Percentiles rank a stretch among this genome's conserved stretches.
phyloP scores from a whole-genome alignment of 2,329 filamentous ascomycete species.

The Trichophyton simii region DNA sequence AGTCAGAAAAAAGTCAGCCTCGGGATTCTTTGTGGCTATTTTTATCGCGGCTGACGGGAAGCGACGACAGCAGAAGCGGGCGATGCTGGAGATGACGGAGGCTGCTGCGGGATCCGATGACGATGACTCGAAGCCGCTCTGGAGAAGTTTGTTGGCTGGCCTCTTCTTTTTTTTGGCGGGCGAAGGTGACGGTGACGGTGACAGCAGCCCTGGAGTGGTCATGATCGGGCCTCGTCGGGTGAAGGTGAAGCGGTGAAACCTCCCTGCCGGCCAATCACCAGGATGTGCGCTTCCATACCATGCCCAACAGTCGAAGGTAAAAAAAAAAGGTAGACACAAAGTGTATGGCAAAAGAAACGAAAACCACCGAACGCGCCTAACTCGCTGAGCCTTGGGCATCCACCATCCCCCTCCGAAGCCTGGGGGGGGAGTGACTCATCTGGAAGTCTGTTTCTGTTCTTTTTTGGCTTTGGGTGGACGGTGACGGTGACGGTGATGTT shows the following conservation, averaged over 20 bases:
- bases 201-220: background rate
- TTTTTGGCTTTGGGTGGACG: background rate
- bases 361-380: background rate
- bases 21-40: background rate
- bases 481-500: too few species aligned
- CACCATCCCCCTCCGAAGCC: background rate
- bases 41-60: background rate
- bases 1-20: background rate
- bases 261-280: background rate
- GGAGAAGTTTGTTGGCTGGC: background rate
- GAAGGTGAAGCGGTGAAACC: constrained; percentile 2
- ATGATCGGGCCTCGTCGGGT: constrained; percentile 1
- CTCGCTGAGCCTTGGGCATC: background rate
- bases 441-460: background rate
- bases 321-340: background rate
- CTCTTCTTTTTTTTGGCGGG: background rate
- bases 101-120: background rate
- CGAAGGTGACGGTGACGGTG: background rate
- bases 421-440: background rate
- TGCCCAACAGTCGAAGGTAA: background rate
- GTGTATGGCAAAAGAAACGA: background rate
- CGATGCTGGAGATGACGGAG: background rate
- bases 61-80: background rate
- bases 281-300: background rate
- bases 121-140: background rate